Evolutionary conservation across 495 filamentous ascomycete species (phyloP), one percentile per base, ranked within the genome.

Genomic region (Clohesyomyces aquaticus): DNA sequence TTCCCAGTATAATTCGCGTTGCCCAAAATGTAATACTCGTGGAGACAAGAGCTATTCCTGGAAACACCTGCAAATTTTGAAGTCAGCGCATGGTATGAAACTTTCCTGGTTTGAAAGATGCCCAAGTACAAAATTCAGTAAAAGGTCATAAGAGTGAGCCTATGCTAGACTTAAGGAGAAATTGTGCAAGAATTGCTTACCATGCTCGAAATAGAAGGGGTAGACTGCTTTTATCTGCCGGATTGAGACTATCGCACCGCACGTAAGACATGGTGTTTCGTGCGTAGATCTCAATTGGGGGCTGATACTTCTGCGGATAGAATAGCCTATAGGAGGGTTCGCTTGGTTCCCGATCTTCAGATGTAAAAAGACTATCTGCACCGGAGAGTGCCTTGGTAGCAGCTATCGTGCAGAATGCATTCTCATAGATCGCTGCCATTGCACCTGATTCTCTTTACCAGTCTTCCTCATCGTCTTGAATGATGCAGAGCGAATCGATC

Each of bases 401-500:
- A 4, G 63, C 10, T 18, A 66, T 16, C 6, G 57, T 55, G 2
- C 55, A 11, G 22, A 45, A 42, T 22, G 57, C 46, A 1, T 55
- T 51, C 35, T 47, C n/a, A 29, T 66, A 61, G 10, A 56, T 41
- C 4, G 29, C 3, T 6, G 63, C 57, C 49, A 66, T 61, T 8
- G 21, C 21, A 14, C 32, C 25, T 1, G 55, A 53, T 29, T 61
- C 55, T 9, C 9, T 8, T 21, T 53, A 46, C 63, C 63, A 66
- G 50, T 66, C 56, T 25, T 32, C 18, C 28, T 18, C 26, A 10
- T 21, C 16, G 43, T 66, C 56, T 23, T 59, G 63, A 29, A 67
- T 50, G 21, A 66, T 70, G 32, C 67, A 70, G 12, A 70, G 51
- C 10, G 63, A 27, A 38, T 70, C 67, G 14, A 70, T 63, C 68